phyloP scores from a whole-genome alignment of 2,329 filamentous ascomycete genomes.

The Macrophomina tecta region DNA sequence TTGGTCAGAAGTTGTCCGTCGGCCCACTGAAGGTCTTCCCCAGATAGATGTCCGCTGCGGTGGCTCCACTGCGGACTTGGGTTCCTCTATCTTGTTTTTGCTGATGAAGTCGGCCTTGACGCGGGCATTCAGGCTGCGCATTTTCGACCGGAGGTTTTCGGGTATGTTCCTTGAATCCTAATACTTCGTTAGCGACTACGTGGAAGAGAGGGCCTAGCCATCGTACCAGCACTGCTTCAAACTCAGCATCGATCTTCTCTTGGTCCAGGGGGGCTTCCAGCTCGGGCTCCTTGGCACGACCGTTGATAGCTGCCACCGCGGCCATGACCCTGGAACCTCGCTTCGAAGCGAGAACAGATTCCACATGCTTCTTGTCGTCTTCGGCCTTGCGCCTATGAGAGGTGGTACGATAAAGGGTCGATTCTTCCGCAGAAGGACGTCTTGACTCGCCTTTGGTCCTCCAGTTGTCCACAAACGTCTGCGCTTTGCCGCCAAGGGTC shows the following conservation, averaged over 20 bases:
- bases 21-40: conserved; percentile 50
- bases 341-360: conserved; percentile 44
- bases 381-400: conserved; percentile 24
- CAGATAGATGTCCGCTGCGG: conserved; percentile 47
- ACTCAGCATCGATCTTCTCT: conserved; percentile 66
- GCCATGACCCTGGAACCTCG: conserved; percentile 65
- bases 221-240: conserved; percentile 65
- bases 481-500: conserved; percentile 19
- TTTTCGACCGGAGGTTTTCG: conserved; percentile 91
- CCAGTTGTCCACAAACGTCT: conserved; percentile 28
- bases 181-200: conserved; percentile 59
- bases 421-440: conserved; percentile 24
- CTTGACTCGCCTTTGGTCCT: conserved; percentile 20
- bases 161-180: conserved; percentile 91
- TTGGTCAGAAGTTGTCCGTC: conserved; percentile 36
- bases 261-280: conserved; percentile 48
- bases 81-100: conserved; percentile 75
- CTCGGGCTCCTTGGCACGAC: conserved; percentile 54
- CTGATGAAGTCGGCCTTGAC: conserved; percentile 97
- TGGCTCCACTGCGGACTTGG: conserved; percentile 54
- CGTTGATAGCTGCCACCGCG: conserved; percentile 67
- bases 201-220: conserved; percentile 58
- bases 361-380: conserved; percentile 26
- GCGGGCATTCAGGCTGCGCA: conserved; percentile 84
- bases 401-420: conserved; percentile 5